Percentiles rank a stretch among this genome's conserved stretches.
Evolutionary conservation across 805 yeast genomes (phyloP).

Genomic region (Zygotorulaspora danielsina): DNA sequence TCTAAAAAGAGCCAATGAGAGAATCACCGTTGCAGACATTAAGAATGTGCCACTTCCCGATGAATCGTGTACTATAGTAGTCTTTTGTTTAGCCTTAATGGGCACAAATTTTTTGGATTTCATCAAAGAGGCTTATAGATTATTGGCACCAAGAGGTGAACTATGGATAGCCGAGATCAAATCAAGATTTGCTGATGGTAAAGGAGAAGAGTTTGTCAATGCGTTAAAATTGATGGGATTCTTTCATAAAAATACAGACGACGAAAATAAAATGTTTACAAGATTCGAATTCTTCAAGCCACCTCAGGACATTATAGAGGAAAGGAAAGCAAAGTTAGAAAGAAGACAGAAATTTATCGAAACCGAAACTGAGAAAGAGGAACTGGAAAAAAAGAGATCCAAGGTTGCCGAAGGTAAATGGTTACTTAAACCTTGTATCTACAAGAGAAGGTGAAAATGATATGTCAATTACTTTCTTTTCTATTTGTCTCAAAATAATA

Average conservation of each 20-base stretch:
- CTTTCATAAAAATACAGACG: constrained; percentile 83
- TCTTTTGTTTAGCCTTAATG: constrained; percentile 93
- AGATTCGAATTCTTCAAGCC: constrained; percentile 93
- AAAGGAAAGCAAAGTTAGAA: constrained; percentile 56
- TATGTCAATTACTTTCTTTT: constrained; percentile 3
- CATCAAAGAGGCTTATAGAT: constrained; percentile 80
- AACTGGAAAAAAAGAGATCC: constrained; percentile 51
- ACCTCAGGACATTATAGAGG: constrained; percentile 59
- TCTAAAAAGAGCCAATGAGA: constrained; percentile 77
- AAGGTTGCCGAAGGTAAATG: constrained; percentile 72
- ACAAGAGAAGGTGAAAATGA: constrained; percentile 69
- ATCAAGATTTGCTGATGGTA: constrained; percentile 75
- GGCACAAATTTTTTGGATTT: constrained; percentile 95
- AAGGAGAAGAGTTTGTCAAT: constrained; percentile 76
- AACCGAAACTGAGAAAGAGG: constrained; percentile 57
- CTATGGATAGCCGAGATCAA: constrained; percentile 97
- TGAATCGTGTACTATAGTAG: constrained; percentile 77
- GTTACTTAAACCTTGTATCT: constrained; percentile 93
- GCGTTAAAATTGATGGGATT: constrained; percentile 76
- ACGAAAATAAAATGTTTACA: constrained; percentile 86
- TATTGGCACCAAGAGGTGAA: constrained; percentile 87
- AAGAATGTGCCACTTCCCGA: constrained; percentile 81
- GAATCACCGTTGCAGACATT: constrained; percentile 96
- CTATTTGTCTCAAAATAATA: too few species aligned
- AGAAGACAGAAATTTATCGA: constrained; percentile 67